Evolutionary conservation across 2,329 filamentous ascomycete species (phyloP).

Genomic region (Exophiala mesophila): DNA sequence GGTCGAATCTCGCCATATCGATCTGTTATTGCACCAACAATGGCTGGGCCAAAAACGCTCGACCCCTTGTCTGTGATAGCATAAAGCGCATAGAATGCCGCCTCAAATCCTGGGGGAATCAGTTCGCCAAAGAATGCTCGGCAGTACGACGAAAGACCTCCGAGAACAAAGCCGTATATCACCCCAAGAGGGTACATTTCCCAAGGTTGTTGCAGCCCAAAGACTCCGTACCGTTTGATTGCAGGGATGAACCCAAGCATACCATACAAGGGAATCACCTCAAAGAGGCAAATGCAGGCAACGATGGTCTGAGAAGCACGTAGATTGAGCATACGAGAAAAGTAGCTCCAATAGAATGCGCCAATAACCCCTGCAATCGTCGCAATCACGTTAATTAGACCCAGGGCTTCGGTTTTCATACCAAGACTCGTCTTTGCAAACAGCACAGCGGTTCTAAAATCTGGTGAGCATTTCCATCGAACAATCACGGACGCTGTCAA

Average conservation of each 20-base stretch:
- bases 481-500: too few species aligned
- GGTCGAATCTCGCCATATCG: constrained; percentile 72
- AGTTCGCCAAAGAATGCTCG: constrained; percentile 88
- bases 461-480: too few species aligned
- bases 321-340: constrained; percentile 66
- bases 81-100: constrained; percentile 93
- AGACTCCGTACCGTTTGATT: constrained; percentile 65
- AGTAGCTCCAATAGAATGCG: constrained; percentile 80
- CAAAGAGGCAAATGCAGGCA: constrained; percentile 84
- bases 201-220: constrained; percentile 89
- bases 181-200: constrained; percentile 93
- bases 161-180: constrained; percentile 88
- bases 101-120: constrained; percentile 89
- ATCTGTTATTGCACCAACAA: constrained; percentile 91
- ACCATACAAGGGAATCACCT: constrained; percentile 88
- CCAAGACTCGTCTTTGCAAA: constrained; percentile 91
- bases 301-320: constrained; percentile 83
- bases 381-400: constrained; percentile 88
- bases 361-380: constrained; percentile 79
- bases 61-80: constrained; percentile 97
- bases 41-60: constrained; percentile 86
- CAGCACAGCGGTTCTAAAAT: constrained; percentile 68
- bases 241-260: constrained; percentile 81
- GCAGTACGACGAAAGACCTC: constrained; percentile 88
- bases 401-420: constrained; percentile 83